phyloP scores from a whole-genome alignment of 2,329 filamentous ascomycete genomes.

The Rugonectria rugulosa region DNA sequence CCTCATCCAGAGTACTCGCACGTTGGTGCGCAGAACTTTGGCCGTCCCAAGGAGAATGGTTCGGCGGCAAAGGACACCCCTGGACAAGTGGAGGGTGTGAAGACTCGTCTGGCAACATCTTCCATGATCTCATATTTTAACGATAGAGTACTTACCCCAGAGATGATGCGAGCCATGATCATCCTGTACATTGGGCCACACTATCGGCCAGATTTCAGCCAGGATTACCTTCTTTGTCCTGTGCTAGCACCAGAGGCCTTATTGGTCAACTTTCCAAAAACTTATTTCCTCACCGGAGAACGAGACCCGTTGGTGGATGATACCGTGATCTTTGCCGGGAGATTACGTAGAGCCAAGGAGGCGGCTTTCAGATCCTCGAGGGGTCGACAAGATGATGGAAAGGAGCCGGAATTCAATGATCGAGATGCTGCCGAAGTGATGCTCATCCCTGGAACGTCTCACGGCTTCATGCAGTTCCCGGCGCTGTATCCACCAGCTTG shows the following conservation, averaged over 20 bases:
- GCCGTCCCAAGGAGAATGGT: slow-evolving; percentile 25
- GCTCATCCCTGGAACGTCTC: slow-evolving; percentile 86
- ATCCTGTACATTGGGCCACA: slow-evolving; percentile 96
- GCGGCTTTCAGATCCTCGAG: slow-evolving; percentile 43
- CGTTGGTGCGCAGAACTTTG: slow-evolving; percentile 48
- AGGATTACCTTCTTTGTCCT: slow-evolving; percentile 89
- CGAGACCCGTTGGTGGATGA: slow-evolving; percentile 95
- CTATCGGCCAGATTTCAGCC: slow-evolving; percentile 89
- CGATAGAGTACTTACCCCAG: slow-evolving; percentile 90
- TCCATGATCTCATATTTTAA: slow-evolving; percentile 99
- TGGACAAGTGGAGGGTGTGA: slow-evolving; percentile 66
- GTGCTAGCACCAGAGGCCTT: slow-evolving; percentile 87
- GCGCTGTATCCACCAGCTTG: slow-evolving; percentile 88
- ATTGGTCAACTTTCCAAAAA: slow-evolving; percentile 88
- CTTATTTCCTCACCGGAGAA: slow-evolving; percentile 93
- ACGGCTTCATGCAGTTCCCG: slow-evolving; percentile 94
- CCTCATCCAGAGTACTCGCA: slow-evolving; percentile 62
- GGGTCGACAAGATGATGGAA: slow-evolving; percentile 16
- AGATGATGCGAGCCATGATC: slow-evolving; percentile 99
- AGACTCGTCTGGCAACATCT: slow-evolving; percentile 89
- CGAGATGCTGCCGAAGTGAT: slow-evolving; percentile 70
- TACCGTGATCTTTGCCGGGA: slow-evolving; percentile 93
- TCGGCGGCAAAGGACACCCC: slow-evolving; percentile 46
- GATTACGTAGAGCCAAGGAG: slow-evolving; percentile 81
- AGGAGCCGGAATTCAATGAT: slow-evolving; percentile 49